Conservation (phyloP, 1,139 yeast genomes). For the Suhomyces terraborum region DNA sequence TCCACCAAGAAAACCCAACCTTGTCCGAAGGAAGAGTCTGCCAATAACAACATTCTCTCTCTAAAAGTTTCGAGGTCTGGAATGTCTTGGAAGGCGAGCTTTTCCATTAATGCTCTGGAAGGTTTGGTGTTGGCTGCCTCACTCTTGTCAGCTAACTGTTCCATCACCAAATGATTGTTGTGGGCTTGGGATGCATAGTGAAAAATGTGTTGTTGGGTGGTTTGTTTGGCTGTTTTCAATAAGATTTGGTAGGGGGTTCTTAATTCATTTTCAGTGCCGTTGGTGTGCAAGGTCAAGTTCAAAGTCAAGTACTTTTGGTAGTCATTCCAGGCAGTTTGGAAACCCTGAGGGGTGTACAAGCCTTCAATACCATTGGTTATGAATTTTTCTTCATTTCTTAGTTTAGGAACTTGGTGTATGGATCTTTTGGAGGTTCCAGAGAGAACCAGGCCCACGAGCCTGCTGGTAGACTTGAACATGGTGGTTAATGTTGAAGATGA, state of each 20-base stretch:
- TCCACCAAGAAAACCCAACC: conserved; percentile 94
- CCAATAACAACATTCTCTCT: conserved; percentile 54
- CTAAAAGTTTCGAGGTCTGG: conserved; percentile 54
- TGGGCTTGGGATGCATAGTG: conserved; percentile 91
- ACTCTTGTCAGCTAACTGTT: conserved; percentile 52
- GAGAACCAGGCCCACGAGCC: conserved; percentile 11
- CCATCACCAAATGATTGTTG: conserved; percentile 87
- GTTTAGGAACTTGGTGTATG: conserved; percentile 67
- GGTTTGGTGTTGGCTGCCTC: conserved; percentile 45
- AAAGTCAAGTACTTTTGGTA: conserved; percentile 71
- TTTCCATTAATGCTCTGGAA: conserved; percentile 49
- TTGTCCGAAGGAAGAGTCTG: conserved; percentile 60
- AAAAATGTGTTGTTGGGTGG: conserved; percentile 70
- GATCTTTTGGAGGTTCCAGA: conserved; percentile 25
- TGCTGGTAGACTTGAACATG: conserved; percentile 12
- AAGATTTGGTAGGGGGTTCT: conserved; percentile 77
- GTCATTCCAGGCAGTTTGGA: conserved; percentile 74
- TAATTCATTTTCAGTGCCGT: conserved; percentile 78
- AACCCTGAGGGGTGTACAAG: conserved; percentile 68
- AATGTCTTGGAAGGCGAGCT: conserved; percentile 40
- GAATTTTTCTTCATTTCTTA: conserved; percentile 45
- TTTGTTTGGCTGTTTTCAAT: conserved; percentile 68
- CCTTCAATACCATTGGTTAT: conserved; percentile 64
- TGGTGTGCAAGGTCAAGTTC: conserved; percentile 71
- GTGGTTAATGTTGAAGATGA: conserved; percentile 2